Conservation (phyloP, 176 grass and related monocot species). For the Cymbopogon citratus region DNA sequence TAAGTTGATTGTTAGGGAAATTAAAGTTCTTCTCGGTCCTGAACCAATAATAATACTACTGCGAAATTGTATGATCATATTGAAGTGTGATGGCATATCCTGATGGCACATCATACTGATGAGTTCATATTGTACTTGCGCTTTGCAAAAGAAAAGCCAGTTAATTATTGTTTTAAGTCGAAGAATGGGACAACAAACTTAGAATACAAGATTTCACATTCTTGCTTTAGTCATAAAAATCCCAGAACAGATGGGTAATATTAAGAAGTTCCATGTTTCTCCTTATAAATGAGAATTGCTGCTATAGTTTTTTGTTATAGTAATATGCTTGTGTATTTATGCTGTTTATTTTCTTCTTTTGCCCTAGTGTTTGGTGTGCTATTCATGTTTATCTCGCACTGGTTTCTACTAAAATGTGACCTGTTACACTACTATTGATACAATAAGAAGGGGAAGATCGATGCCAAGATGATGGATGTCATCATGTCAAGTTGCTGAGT, state of each 20-base stretch:
- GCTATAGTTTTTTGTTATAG: background rate
- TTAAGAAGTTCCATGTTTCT: background rate
- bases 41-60: background rate
- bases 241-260: background rate
- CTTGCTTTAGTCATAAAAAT: background rate
- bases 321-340: background rate
- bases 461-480: background rate
- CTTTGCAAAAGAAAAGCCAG: background rate
- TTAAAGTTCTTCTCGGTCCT: background rate
- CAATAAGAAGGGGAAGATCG: background rate
- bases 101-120: background rate
- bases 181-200: background rate
- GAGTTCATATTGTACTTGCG: background rate
- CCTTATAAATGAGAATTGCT: background rate
- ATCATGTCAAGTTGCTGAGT: background rate
- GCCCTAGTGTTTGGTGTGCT: background rate
- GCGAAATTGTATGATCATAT: background rate
- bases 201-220: background rate
- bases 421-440: background rate
- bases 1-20: background rate
- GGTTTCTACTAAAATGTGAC: background rate
- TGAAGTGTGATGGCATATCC: background rate
- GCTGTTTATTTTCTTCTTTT: background rate
- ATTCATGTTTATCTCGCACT: background rate
- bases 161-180: background rate